phyloP scores from a whole-genome alignment of 805 yeast genomes.

The Wickerhamomyces rabaulensis region DNA sequence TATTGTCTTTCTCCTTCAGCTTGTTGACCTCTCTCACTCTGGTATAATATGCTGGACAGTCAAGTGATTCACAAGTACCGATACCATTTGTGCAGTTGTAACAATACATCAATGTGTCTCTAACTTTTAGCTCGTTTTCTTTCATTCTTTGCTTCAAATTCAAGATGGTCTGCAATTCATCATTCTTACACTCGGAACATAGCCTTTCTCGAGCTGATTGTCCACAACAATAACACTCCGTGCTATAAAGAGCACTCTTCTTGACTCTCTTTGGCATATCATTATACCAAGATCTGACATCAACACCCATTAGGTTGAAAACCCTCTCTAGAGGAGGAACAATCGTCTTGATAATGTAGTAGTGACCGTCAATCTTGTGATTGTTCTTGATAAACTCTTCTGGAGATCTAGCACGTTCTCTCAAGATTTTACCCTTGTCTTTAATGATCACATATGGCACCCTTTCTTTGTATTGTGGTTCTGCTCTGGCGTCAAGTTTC shows the following conservation, averaged over 20 bases:
- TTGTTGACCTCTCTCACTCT: slow-evolving; percentile 38
- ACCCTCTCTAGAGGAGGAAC: slow-evolving; percentile 88
- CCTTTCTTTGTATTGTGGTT: slow-evolving; percentile 84
- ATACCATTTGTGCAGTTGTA: slow-evolving; percentile 31
- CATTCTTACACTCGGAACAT: slow-evolving; percentile 30
- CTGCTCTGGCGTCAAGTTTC: slow-evolving; percentile 62
- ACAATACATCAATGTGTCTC: slow-evolving; percentile 30
- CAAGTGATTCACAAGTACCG: slow-evolving; percentile 51
- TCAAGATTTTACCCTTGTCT: slow-evolving; percentile 52
- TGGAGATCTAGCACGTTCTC: slow-evolving; percentile 79
- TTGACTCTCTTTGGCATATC: slow-evolving; percentile 50
- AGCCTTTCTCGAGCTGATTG: slow-evolving; percentile 17
- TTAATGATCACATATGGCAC: slow-evolving; percentile 80
- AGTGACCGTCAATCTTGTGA: slow-evolving; percentile 66
- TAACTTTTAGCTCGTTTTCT: slow-evolving; percentile 23
- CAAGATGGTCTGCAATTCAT: slow-evolving; percentile 33
- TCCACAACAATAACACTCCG: slow-evolving; percentile 22
- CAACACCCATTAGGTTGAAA: slow-evolving; percentile 78
- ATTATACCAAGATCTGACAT: slow-evolving; percentile 68
- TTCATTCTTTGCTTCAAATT: slow-evolving; percentile 26
- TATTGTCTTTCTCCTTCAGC: slow-evolving; percentile 17
- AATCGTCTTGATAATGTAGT: slow-evolving; percentile 77
- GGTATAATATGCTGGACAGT: slow-evolving; percentile 59
- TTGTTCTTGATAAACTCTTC: slow-evolving; percentile 51
- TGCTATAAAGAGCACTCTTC: slow-evolving; percentile 23